Evolutionary conservation across 2,329 filamentous ascomycete genomes (phyloP).

Genomic region (Monosporascus sp.): DNA sequence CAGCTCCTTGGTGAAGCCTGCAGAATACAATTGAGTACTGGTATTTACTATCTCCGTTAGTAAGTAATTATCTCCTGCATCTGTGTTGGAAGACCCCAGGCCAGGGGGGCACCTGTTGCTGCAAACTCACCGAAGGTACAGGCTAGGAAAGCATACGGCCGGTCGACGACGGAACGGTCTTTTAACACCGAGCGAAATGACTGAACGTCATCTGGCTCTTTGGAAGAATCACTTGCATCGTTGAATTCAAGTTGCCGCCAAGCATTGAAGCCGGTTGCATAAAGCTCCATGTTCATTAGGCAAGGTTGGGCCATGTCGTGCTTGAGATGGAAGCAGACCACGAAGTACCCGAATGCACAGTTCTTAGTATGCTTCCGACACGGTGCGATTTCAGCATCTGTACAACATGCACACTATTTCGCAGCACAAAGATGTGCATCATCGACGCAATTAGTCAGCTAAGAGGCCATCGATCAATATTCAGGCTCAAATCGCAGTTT

Average conservation of each 20-base stretch:
- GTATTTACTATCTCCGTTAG: conserved; percentile 16
- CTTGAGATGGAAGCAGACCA: no score
- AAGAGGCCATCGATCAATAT: no score
- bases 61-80: not conserved
- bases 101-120: no score
- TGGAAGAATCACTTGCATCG: not conserved
- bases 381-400: no score
- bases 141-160: conserved; percentile 23
- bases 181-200: conserved; percentile 39
- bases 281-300: conserved; percentile 40
- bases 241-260: conserved; percentile 49
- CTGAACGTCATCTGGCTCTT: conserved; percentile 41
- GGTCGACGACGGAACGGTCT: conserved; percentile 27
- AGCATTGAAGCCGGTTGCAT: conserved; percentile 54
- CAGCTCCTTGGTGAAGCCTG: conserved; percentile 23
- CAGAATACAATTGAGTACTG: conserved; percentile 16
- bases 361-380: no score
- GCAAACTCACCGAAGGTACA: conserved; percentile 43
- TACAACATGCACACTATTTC: no score
- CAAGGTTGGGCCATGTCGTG: not conserved
- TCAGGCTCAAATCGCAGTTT: no score
- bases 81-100: not conserved
- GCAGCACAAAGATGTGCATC: no score
- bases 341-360: no score
- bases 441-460: no score